These are phyloP conservation scores for Lachnellula subtilissima DNA, from an alignment of 2,329 filamentous ascomycete species.

Conservation along the genomic window DNA sequence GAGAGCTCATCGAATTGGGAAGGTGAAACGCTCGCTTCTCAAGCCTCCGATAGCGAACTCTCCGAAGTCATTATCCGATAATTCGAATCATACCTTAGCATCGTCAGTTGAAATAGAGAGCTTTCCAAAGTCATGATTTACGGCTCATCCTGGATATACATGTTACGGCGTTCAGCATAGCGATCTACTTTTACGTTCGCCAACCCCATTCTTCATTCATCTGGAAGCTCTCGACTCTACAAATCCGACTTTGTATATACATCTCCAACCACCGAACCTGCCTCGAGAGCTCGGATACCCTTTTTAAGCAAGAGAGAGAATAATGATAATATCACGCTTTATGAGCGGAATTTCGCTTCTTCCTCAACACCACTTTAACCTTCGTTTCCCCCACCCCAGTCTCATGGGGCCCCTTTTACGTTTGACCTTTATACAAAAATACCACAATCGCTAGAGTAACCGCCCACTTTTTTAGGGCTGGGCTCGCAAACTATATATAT, in stretches of 20 bases:
- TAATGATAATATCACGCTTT: slow-evolving; percentile 7
- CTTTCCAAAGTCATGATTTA: slow-evolving; percentile 25
- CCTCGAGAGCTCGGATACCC: neutral
- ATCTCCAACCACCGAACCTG: slow-evolving; percentile 1
- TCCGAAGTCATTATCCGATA: slow-evolving; percentile 28
- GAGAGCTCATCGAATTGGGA: slow-evolving; percentile 54
- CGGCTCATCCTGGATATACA: slow-evolving; percentile 22
- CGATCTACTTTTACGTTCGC: slow-evolving; percentile 7
- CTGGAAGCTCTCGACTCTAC: slow-evolving; percentile 12
- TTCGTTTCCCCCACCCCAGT: slow-evolving; percentile 16
- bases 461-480: slow-evolving; percentile 14
- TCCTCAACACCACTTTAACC: slow-evolving; percentile 1
- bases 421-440: slow-evolving; percentile 14
- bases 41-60: slow-evolving; percentile 31
- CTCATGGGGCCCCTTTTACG: neutral
- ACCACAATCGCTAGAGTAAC: slow-evolving; percentile 32
- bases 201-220: slow-evolving; percentile 18
- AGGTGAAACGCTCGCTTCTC: slow-evolving; percentile 46
- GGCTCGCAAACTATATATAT: neutral
- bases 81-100: slow-evolving; percentile 12
- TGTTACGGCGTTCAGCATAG: slow-evolving; percentile 32
- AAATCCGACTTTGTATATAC: slow-evolving; percentile 25
- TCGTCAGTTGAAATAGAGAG: slow-evolving; percentile 18
- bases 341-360: slow-evolving; percentile 6
- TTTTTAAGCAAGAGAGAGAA: neutral